These are phyloP conservation scores for Lactarius sp. DNA, from an alignment of 768 basidiomycete genomes.

Conservation along the genomic window DNA sequence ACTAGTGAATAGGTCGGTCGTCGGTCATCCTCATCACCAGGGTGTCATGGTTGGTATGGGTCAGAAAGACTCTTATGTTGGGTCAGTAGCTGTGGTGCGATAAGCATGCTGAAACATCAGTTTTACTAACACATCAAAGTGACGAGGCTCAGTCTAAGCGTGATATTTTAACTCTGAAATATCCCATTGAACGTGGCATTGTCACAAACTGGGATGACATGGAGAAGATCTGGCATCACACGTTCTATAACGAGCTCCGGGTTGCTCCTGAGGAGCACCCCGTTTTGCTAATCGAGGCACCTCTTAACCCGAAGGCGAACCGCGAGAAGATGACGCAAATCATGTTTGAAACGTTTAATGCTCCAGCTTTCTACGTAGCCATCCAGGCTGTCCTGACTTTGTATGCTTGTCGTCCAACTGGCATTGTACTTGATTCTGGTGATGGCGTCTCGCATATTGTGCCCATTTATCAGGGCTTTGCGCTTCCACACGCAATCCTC, in stretches of 20 bases:
- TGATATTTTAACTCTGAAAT: slow-evolving; percentile 89
- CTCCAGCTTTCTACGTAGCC: slow-evolving; percentile 67
- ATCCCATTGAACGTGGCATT: slow-evolving; percentile 91
- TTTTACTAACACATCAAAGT: slow-evolving; percentile 34
- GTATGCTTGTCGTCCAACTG: slow-evolving; percentile 91
- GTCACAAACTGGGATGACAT: slow-evolving; percentile 99
- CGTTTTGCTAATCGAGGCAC: slow-evolving; percentile 64
- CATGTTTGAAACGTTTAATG: slow-evolving; percentile 77
- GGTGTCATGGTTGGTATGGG: slow-evolving; percentile 98
- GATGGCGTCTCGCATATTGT: slow-evolving; percentile 96
- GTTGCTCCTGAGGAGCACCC: slow-evolving; percentile 75
- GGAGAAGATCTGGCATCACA: slow-evolving; percentile 99
- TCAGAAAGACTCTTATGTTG: slow-evolving; percentile 94
- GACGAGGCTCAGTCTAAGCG: slow-evolving; percentile 93
- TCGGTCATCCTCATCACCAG: slow-evolving; percentile 90
- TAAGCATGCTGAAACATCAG: neutral
- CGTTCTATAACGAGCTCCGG: slow-evolving; percentile 82
- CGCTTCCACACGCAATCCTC: slow-evolving; percentile 87
- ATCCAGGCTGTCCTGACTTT: slow-evolving; percentile 71
- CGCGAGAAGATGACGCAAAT: slow-evolving; percentile 73
- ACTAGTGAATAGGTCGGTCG: slow-evolving; percentile 48
- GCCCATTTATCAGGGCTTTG: slow-evolving; percentile 93
- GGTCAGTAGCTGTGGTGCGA: slow-evolving; percentile 41
- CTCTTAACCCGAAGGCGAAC: slow-evolving; percentile 69
- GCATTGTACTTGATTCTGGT: slow-evolving; percentile 92